Conservation (phyloP, 2,329 filamentous ascomycete genomes). For the Balansia obtecta region DNA sequence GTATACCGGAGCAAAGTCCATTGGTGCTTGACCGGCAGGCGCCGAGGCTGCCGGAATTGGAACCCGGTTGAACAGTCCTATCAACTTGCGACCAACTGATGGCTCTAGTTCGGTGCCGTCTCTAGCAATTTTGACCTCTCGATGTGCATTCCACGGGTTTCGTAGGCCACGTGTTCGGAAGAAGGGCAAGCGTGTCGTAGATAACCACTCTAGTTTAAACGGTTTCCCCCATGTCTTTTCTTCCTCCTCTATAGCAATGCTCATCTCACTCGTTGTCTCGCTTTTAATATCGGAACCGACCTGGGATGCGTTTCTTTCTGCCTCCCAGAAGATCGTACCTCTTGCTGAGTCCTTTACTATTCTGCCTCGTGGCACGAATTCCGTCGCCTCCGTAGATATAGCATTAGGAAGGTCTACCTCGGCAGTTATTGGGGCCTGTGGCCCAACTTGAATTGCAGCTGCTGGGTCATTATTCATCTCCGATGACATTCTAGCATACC, state of each 20-base stretch:
- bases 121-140: slow-evolving; percentile 90
- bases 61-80: slow-evolving; percentile 62
- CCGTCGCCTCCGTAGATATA: slow-evolving; percentile 66
- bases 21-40: slow-evolving; percentile 18
- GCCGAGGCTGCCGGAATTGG: slow-evolving; percentile 26
- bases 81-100: slow-evolving; percentile 59
- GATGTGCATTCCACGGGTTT: slow-evolving; percentile 90
- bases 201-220: slow-evolving; percentile 84
- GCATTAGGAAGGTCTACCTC: slow-evolving; percentile 62
- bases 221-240: slow-evolving; percentile 76
- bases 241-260: slow-evolving; percentile 30
- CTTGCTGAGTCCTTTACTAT: slow-evolving; percentile 88
- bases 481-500: slow-evolving; percentile 84
- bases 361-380: slow-evolving; percentile 65
- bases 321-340: slow-evolving; percentile 97
- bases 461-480: slow-evolving; percentile 66
- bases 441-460: slow-evolving; percentile 56
- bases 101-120: slow-evolving; percentile 92
- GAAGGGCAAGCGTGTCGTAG: slow-evolving; percentile 72
- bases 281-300: slow-evolving; percentile 33
- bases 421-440: slow-evolving; percentile 45
- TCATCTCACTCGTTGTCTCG: slow-evolving; percentile 24
- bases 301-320: slow-evolving; percentile 45
- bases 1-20: slow-evolving; percentile 26
- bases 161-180: slow-evolving; percentile 76